Conservation (phyloP, 352 stramenopile genomes). For the Phytopythium helicoides region DNA sequence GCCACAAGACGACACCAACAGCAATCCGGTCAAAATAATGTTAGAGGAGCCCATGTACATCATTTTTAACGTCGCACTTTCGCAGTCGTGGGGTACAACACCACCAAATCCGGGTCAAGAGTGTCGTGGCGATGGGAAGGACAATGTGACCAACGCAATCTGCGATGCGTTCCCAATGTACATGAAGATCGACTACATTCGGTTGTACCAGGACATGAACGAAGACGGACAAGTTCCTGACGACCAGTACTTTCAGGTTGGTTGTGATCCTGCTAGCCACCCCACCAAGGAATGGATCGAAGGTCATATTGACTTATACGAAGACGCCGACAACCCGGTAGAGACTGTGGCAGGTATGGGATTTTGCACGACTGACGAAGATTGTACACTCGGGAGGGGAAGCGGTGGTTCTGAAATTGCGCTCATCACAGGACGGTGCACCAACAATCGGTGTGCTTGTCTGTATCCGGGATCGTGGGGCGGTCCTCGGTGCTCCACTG, state of each 20-base stretch:
- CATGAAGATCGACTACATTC: constrained; percentile 77
- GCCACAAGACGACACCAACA: constrained; percentile 37
- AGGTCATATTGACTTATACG: constrained; percentile 56
- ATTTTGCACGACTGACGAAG: constrained; percentile 46
- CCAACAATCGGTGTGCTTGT: too few species aligned
- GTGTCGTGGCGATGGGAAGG: constrained; percentile 50
- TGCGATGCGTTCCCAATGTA: constrained; percentile 72
- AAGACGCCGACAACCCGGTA: constrained; percentile 47
- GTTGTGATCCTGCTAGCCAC: constrained; percentile 50
- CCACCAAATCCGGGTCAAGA: constrained; percentile 43
- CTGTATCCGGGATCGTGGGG: too few species aligned
- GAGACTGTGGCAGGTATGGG: constrained; percentile 42
- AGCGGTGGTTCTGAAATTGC: too few species aligned
- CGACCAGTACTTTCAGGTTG: constrained; percentile 53
- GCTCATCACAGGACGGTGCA: too few species aligned
- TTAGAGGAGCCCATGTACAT: constrained; percentile 92
- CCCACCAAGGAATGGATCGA: constrained; percentile 70
- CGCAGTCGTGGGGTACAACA: constrained; percentile 76
- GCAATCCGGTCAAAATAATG: constrained; percentile 66
- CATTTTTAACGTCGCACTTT: constrained; percentile 94
- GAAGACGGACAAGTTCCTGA: constrained; percentile 18
- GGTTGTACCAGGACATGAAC: constrained; percentile 54
- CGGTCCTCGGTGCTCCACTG: too few species aligned
- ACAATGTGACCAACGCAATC: constrained; percentile 38
- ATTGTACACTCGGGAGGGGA: constrained; percentile 68